Evolutionary conservation across 2,329 filamentous ascomycete genomes (phyloP).

Genomic region (Verticillium klebahnii): DNA sequence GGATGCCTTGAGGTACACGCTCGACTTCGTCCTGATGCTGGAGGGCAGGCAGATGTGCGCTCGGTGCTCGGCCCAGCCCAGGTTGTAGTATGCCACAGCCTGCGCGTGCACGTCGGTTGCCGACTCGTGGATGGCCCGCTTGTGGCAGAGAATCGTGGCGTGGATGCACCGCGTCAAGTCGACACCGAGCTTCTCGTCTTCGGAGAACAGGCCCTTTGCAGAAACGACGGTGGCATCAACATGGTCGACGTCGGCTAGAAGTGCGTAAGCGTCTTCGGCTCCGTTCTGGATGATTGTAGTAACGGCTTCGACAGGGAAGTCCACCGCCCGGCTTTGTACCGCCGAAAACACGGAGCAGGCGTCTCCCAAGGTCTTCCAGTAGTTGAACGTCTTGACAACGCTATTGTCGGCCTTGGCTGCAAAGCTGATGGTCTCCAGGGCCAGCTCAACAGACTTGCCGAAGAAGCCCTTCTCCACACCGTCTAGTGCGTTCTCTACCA

Average conservation of each 20-base stretch:
- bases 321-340: constrained; percentile 61
- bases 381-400: constrained; percentile 74
- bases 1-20: constrained; percentile 71
- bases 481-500: constrained; percentile 75
- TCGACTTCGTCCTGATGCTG: constrained; percentile 49
- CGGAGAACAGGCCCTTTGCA: constrained; percentile 37
- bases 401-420: constrained; percentile 57
- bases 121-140: constrained; percentile 73
- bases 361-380: constrained; percentile 92
- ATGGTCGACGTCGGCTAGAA: constrained; percentile 66
- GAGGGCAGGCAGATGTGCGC: constrained; percentile 64
- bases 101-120: constrained; percentile 77
- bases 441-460: constrained; percentile 72
- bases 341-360: constrained; percentile 80
- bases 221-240: constrained; percentile 41
- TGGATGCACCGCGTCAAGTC: constrained; percentile 59
- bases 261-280: constrained; percentile 51
- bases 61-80: constrained; percentile 89
- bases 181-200: constrained; percentile 42
- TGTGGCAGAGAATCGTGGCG: constrained; percentile 78
- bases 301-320: constrained; percentile 58
- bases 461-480: constrained; percentile 80
- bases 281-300: constrained; percentile 52
- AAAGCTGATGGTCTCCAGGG: constrained; percentile 63
- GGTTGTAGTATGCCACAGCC: constrained; percentile 94